phyloP scores from a whole-genome alignment of 2,329 filamentous ascomycete species.

The Catunica adiposa region DNA sequence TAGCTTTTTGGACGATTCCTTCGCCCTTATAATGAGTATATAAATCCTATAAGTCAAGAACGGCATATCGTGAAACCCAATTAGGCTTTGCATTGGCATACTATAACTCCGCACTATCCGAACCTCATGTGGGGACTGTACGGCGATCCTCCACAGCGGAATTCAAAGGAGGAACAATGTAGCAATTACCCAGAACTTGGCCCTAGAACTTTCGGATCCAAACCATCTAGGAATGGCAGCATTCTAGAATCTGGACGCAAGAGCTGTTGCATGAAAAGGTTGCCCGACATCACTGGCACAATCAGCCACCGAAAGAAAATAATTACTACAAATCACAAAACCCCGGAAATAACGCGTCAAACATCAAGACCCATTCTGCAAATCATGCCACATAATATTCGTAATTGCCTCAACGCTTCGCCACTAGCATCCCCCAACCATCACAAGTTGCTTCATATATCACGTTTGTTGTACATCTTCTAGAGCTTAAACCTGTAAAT shows the following conservation, averaged over 20 bases:
- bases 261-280: too few relatives aligned
- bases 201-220: too few relatives aligned
- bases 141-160: neutral
- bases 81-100: constrained; percentile 4
- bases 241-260: neutral
- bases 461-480: too few relatives aligned
- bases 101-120: neutral
- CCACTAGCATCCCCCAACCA: too few relatives aligned
- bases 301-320: neutral
- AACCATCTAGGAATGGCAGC: neutral
- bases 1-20: too few relatives aligned
- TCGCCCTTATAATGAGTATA: too few relatives aligned
- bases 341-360: neutral
- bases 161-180: too few relatives aligned
- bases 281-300: neutral
- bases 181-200: too few relatives aligned
- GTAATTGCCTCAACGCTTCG: too few relatives aligned
- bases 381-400: too few relatives aligned
- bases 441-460: too few relatives aligned
- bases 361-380: neutral
- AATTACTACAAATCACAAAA: neutral
- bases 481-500: too few relatives aligned
- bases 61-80: neutral
- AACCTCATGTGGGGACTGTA: neutral
- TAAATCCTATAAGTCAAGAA: neutral